Evolutionary conservation across 2,329 filamentous ascomycete genomes (phyloP).

Genomic region (Mariannaea sp.): DNA sequence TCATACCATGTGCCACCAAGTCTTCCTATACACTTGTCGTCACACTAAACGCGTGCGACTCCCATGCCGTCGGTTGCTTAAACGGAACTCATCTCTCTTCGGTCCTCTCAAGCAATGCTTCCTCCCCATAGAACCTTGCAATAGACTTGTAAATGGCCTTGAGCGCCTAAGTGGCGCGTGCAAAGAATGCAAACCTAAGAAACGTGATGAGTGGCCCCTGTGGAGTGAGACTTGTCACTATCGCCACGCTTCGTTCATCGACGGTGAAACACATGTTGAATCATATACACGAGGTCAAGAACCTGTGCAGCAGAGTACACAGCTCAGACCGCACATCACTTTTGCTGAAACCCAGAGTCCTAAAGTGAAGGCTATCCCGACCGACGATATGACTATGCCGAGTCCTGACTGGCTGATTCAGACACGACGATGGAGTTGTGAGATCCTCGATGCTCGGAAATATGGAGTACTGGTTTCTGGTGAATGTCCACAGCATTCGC

Average conservation of each 20-base stretch:
- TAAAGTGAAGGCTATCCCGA: not conserved
- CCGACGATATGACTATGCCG: not conserved
- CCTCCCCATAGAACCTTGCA: not conserved
- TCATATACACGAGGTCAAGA: not conserved
- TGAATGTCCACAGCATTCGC: not conserved
- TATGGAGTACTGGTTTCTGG: not conserved
- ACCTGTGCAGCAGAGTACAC: not conserved
- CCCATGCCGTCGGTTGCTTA: not conserved
- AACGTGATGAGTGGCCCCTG: not conserved
- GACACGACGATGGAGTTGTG: not conserved
- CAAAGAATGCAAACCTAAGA: not conserved
- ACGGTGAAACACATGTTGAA: not conserved
- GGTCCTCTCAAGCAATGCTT: not conserved
- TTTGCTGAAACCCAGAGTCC: too few species aligned
- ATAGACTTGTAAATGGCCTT: not conserved
- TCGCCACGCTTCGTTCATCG: not conserved
- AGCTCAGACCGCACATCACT: too few species aligned
- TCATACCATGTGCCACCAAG: not conserved
- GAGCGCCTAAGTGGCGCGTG: not conserved
- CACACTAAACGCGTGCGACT: not conserved
- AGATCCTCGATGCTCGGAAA: not conserved
- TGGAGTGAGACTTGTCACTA: not conserved
- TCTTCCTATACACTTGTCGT: not conserved
- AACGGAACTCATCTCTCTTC: not conserved
- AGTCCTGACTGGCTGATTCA: not conserved